Evolutionary conservation across 495 filamentous ascomycete species (phyloP), one percentile per base, ranked within the genome.

Genomic region (Lasiosphaeria miniovina): DNA sequence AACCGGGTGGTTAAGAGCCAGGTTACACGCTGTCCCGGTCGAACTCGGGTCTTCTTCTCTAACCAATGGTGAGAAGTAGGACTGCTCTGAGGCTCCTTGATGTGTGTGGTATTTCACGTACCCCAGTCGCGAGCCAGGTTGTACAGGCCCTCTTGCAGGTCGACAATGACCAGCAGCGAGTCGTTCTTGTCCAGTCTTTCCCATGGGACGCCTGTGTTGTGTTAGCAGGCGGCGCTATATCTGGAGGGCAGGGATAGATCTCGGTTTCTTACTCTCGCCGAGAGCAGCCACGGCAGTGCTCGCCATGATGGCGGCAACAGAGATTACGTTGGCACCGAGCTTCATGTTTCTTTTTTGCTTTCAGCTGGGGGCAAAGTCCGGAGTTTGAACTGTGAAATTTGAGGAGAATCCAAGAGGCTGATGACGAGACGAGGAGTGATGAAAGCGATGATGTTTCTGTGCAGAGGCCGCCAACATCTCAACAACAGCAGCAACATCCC

Each of bases 61-160:
- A 41, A 1, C 38, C 38, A 40, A 41, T 24, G 24, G 24, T 24
- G 24, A 24, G 24, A 24, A 24, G 24, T 24, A 24, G 24, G 24
- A 24, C 24, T 24, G 24, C 24, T 24, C 24, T 24, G 24, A 24
- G 17, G 36, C 10, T 49, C 6, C 31, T 10, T 35, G 6, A 4
- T n/a, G 35, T 6, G 49, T 52, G n/a, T n/a, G 49, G 17, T 3
- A 3, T 35, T 4, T 33, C 9, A 12, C 50, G 9, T 52, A 63
- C 60, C 68, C 64, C 73, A 88, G 75, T 92, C 89, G 32, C 87
- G 83, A 40, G 84, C 84, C 11, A 89, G 64, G 53, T 78, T 73
- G 67, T 82, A 83, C 24, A 91, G 84, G 38, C 89, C 89, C 59
- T 88, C 80, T 69, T 91, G 88, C 61, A 88, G 79, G 69, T 92